Evolutionary conservation across 805 yeast species (phyloP), one percentile per base, ranked within the genome.

Genomic region (Kazachstania viticola): DNA sequence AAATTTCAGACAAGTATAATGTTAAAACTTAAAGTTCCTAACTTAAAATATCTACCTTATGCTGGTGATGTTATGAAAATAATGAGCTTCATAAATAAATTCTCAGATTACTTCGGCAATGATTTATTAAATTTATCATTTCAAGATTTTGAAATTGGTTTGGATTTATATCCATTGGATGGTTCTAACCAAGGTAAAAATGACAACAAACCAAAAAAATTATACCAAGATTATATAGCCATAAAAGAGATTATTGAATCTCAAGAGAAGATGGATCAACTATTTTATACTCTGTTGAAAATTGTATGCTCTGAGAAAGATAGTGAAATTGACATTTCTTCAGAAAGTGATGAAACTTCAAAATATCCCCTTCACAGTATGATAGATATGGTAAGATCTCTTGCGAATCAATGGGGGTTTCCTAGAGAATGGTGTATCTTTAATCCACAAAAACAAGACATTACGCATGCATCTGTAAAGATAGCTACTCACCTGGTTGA

Each of bases 61-160:
- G 54, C 56, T 5, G 53, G 51, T 29, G 49, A 49, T 31, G 38
- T 54, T 15, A 26, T 51, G n/a, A 51, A 45, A 22, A 33, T 52
- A 9, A 46, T 54, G 54, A 33, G 51, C 5, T 54, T 54, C 32
- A 31, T 54, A 13, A 49, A 45, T 25, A 54, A 54, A 34, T 54
- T 54, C 31, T 33, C 35, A 21, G 27, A 32, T 15, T 47, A 41
- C 26, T 44, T 54, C 25, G 45, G 43, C 18, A 28, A 37, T 5
- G 46, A 42, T 15, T 26, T 54, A 21, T 25, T 44, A 29, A 40
- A 44, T 25, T 29, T 54, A 17, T 46, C 56, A n/a, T 51, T 49
- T 27, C 52, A 49, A 32, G 54, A 50, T 30, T 48, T 54, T 32
- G 54, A 50, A 33, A 38, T 46, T 28, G 58, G 58, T 9, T 38